Percentiles rank a stretch among this genome's conserved stretches.
Evolutionary conservation across 2,329 filamentous ascomycete species (phyloP).

Genomic region (Aspergillus quadrilineatus): DNA sequence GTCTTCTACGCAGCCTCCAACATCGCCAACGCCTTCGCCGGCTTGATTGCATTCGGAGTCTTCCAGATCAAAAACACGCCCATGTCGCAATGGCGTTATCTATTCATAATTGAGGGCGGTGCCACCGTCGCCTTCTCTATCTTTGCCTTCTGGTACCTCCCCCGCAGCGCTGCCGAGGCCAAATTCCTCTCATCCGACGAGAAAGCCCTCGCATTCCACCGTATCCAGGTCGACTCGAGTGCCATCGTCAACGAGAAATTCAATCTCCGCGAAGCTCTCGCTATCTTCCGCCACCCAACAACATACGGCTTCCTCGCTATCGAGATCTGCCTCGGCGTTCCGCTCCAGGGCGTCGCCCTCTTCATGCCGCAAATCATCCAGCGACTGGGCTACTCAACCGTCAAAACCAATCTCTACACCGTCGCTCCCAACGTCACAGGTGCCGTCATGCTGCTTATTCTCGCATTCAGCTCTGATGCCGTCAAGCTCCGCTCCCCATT

Average conservation of each 20-base stretch:
- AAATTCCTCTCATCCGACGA: conserved; percentile 42
- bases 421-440: conserved; percentile 74
- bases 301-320: conserved; percentile 30
- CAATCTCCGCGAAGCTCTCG: conserved; percentile 29
- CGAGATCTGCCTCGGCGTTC: conserved; percentile 31
- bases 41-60: conserved; percentile 40
- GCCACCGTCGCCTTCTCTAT: conserved; percentile 42
- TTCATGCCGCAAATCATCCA: conserved; percentile 33
- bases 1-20: conserved; percentile 75
- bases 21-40: conserved; percentile 58
- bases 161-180: conserved; percentile 38
- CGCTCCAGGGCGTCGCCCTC: conserved; percentile 29
- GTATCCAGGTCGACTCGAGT: conserved; percentile 37
- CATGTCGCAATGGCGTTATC: conserved; percentile 44
- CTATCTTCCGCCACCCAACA: conserved; percentile 30
- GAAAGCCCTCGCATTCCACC: conserved; percentile 36
- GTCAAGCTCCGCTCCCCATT: conserved; percentile 53
- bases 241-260: conserved; percentile 34
- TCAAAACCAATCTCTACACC: conserved; percentile 64
- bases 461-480: conserved; percentile 58
- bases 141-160: conserved; percentile 42
- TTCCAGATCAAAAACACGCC: conserved; percentile 41
- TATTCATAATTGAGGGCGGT: conserved; percentile 48
- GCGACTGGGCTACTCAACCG: conserved; percentile 46
- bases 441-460: conserved; percentile 65